A percentile compares a stretch with the other conserved stretches of the same genome.
These are phyloP conservation scores for Penicillium aurantiogriseum DNA, from an alignment of 2,329 filamentous ascomycete genomes.

Conservation along the genomic window DNA sequence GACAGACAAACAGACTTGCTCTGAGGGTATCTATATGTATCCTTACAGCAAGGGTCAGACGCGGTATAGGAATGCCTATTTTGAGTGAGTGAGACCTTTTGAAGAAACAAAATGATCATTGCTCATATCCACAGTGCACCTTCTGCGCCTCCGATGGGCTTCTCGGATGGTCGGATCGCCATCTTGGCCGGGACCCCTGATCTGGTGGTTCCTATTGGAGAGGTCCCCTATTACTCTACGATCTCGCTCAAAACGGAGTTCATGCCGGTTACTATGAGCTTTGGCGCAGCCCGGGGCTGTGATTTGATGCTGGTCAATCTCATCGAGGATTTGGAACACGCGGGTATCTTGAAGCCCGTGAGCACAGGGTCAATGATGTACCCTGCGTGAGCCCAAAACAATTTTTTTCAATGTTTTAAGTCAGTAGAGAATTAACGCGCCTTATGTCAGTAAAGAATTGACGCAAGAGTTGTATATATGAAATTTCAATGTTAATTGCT, in stretches of 20 bases:
- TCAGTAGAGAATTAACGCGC: not conserved
- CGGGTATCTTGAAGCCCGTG: conserved; percentile 27
- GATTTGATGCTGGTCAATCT: conserved; percentile 34
- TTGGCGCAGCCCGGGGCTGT: conserved; percentile 32
- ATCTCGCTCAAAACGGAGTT: conserved; percentile 30
- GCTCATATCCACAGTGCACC: conserved; percentile 7
- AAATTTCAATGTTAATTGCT: not conserved
- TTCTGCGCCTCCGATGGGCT: conserved; percentile 22
- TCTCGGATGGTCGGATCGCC: conserved; percentile 21
- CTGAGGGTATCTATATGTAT: conserved; percentile 34
- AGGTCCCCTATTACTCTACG: conserved; percentile 26
- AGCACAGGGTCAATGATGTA: conserved; percentile 25
- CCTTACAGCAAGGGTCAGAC: conserved; percentile 19
- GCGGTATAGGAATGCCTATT: conserved; percentile 23
- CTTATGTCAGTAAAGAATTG: not conserved
- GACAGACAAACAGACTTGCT: conserved; percentile 27
- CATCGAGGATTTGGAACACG: conserved; percentile 25
- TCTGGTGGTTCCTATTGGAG: conserved; percentile 29
- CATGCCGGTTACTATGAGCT: conserved; percentile 35
- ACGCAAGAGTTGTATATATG: not conserved
- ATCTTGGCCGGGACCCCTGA: conserved; percentile 29
- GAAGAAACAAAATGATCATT: not conserved
- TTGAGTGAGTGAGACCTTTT: not conserved
- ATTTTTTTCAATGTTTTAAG: no score
- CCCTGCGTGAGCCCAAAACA: not conserved